phyloP scores from a whole-genome alignment of 257 asterid species.

The Nemophila menziesii region DNA sequence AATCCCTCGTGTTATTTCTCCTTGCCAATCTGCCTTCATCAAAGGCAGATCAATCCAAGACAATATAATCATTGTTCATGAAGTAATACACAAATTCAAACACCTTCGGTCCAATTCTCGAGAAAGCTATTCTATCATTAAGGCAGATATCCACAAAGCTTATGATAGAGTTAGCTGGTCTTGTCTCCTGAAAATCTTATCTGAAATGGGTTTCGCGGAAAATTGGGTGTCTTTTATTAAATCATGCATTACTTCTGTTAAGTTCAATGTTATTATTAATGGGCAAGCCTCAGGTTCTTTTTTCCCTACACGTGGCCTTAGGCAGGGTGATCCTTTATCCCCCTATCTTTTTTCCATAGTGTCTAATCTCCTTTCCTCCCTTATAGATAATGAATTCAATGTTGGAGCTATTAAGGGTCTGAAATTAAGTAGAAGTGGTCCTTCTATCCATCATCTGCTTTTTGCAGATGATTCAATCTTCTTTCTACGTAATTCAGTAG shows the following conservation, averaged over 20 bases:
- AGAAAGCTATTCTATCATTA: too few relatives aligned
- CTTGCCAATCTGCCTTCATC: background rate
- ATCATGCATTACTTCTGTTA: background rate
- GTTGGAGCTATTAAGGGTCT: background rate
- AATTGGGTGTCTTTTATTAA: background rate
- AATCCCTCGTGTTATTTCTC: background rate
- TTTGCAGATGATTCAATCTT: too few relatives aligned
- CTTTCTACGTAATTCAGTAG: too few relatives aligned
- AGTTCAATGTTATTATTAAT: background rate
- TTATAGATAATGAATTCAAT: background rate
- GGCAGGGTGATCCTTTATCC: background rate
- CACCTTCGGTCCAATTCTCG: too few relatives aligned
- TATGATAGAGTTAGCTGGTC: background rate
- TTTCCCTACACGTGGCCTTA: background rate
- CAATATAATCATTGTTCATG: background rate
- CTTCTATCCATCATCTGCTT: background rate
- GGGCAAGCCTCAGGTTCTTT: background rate
- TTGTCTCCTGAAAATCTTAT: background rate
- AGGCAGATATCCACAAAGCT: background rate
- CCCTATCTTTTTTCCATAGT: background rate
- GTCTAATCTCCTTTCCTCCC: background rate
- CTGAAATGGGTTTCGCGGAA: background rate
- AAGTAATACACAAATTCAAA: too few relatives aligned
- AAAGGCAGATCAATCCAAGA: background rate
- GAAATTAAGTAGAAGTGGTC: background rate